Base-by-base conservation (phyloP, 208 protist genomes). In the Acanthamoeba royreba region DNA sequence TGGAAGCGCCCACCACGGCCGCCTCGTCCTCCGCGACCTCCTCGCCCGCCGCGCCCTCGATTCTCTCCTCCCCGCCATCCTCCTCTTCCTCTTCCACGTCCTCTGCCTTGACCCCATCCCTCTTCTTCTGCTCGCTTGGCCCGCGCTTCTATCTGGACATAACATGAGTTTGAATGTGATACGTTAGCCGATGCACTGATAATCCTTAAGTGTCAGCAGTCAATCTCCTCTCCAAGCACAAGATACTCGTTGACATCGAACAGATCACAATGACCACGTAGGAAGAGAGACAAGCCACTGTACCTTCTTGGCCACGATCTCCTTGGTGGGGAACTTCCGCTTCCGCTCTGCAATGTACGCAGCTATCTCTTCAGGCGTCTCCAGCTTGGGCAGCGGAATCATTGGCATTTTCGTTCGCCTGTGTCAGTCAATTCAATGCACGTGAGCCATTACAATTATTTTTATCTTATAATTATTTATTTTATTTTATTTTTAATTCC, bases 291-390 rank as follows among this genome's bases (percentile, higher is more conserved):
- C 49, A 9, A 74, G 13, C 72, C 9, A 35, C 8, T n/a, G 47
- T 13, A 87, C 77, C 77, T 87, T 87, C 45, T 87, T 87, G 43
- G 19, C 28, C 15, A 87, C 47, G 42, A 61, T 87, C 25, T 49
- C 47, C 31, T 55, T 87, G 47, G 77, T 87, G 77, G 77, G 77
- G 47, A 87, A 87, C 77, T 87, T 87, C 25, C 77, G 77, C 28
- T 40, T n/a, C 1, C 77, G 77, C 31, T 87, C 77, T 8, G 77
- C 77, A 15, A 49, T 87, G 45, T 58, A 87, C 8, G 77, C 77
- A 4, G 38, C 77, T n/a, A 87, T 87, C 77, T 87, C 77, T 28
- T 87, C 77, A 35, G 77, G 77, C n/a, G 77, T 87, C 28, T 87
- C 77, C 28, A 58, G 42, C 77, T 38, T 49, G 31, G 77, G 46